A percentile compares a stretch with the other conserved stretches of the same genome.
Evolutionary conservation across 257 asterid species (phyloP).

Genomic region (Solanum chiquidenum): DNA sequence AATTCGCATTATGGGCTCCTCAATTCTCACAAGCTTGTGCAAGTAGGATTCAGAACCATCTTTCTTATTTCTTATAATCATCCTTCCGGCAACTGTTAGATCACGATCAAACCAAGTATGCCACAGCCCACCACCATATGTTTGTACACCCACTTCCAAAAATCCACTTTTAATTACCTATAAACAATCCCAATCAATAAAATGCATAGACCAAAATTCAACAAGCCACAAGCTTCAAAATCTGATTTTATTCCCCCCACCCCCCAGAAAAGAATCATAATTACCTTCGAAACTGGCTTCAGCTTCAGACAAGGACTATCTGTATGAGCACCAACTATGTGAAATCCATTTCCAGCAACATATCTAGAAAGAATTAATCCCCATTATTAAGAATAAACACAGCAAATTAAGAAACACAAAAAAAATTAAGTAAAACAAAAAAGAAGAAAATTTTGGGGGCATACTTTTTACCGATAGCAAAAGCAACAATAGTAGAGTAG

Average conservation of each 20-base stretch:
- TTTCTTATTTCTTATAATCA: slow-evolving; percentile 48
- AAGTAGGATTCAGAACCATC: slow-evolving; percentile 51
- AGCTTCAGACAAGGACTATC: slow-evolving; percentile 88
- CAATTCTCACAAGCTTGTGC: slow-evolving; percentile 63
- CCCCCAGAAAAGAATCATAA: not conserved
- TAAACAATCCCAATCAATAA: not conserved
- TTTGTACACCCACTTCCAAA: slow-evolving; percentile 89
- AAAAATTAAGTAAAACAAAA: no score
- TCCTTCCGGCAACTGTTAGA: slow-evolving; percentile 82
- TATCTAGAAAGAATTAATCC: slow-evolving; percentile 32
- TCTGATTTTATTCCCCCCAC: not conserved
- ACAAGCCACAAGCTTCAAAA: not conserved
- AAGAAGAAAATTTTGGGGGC: slow-evolving; percentile 1
- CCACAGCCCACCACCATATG: slow-evolving; percentile 97
- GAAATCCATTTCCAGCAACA: slow-evolving; percentile 73
- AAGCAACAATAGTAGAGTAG: slow-evolving; percentile 84
- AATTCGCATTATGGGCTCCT: slow-evolving; percentile 89
- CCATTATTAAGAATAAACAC: not conserved
- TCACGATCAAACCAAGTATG: slow-evolving; percentile 99
- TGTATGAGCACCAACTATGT: slow-evolving; percentile 90
- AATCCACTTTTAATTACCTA: slow-evolving; percentile 87
- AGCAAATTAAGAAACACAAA: no score
- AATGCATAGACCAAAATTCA: not conserved
- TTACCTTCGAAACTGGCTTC: slow-evolving; percentile 81
- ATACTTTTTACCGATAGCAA: slow-evolving; percentile 87